Percentiles rank a stretch among this genome's conserved stretches.
These are phyloP conservation scores for Boletus insuetus DNA, from an alignment of 768 basidiomycete species.

Conservation along the genomic window DNA sequence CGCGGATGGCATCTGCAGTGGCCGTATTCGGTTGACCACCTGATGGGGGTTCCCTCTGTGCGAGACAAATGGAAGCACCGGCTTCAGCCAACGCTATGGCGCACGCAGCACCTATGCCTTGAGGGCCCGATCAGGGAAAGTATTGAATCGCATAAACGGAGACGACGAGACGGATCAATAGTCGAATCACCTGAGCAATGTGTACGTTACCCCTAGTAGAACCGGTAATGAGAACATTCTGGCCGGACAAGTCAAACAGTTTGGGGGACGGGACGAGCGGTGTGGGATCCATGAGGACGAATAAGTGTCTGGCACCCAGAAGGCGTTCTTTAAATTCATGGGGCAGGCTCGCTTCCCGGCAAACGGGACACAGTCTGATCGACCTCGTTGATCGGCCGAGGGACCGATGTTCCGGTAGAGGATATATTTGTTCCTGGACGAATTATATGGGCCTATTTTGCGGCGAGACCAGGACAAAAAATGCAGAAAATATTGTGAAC, in stretches of 20 bases:
- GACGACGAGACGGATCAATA: neutral
- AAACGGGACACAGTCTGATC: conserved; percentile 13
- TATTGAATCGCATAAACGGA: conserved; percentile 13
- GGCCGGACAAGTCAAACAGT: conserved; percentile 66
- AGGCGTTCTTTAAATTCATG: conserved; percentile 23
- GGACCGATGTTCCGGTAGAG: conserved; percentile 27
- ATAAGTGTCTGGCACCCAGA: conserved; percentile 1
- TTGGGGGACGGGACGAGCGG: conserved; percentile 47
- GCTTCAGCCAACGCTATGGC: conserved; percentile 55
- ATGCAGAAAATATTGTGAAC: conserved; percentile 11
- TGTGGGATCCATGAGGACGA: conserved; percentile 48
- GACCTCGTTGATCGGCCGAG: conserved; percentile 32
- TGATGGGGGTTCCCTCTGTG: conserved; percentile 42
- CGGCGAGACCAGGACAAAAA: conserved; percentile 6
- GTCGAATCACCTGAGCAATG: conserved; percentile 7
- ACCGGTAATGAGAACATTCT: conserved; percentile 78
- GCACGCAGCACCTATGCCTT: conserved; percentile 55
- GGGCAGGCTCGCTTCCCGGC: neutral
- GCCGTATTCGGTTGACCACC: conserved; percentile 33
- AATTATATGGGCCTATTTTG: neutral
- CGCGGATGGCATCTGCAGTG: conserved; percentile 37
- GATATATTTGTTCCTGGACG: neutral
- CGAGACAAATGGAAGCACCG: conserved; percentile 48
- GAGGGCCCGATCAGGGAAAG: conserved; percentile 8
- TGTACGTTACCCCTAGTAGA: conserved; percentile 64